Conservation (phyloP, 2,329 filamentous ascomycete genomes). For the Colletotrichum somersetense region DNA sequence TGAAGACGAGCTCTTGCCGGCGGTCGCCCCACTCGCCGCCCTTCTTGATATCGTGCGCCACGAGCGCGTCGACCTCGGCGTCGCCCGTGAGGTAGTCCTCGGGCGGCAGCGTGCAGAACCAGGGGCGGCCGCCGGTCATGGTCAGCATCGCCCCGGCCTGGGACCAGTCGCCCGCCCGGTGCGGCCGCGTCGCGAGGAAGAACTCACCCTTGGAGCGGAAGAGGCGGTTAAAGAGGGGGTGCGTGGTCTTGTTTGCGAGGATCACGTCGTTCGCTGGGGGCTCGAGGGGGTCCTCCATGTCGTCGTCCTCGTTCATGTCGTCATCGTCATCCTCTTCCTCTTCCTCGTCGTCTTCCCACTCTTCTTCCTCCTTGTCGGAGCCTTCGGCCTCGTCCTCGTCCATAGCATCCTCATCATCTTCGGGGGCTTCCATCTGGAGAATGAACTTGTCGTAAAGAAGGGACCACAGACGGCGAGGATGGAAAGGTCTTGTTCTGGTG, state of each 20-base stretch:
- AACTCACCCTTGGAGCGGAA: conserved; percentile 74
- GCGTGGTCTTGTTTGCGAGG: conserved; percentile 67
- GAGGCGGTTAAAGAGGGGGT: conserved; percentile 65
- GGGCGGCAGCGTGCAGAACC: conserved; percentile 71
- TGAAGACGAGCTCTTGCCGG: conserved; percentile 79
- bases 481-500: conserved; percentile 67
- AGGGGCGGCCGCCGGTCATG: conserved; percentile 64
- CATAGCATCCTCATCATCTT: conserved; percentile 46
- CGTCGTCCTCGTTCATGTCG: conserved; percentile 43
- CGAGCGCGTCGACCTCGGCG: conserved; percentile 60
- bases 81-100: conserved; percentile 63
- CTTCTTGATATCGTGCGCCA: conserved; percentile 63
- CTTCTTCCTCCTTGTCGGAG: conserved; percentile 28
- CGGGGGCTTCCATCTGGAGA: conserved; percentile 59
- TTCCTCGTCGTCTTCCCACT: conserved; percentile 48
- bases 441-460: conserved; percentile 64
- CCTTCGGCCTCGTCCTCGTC: conserved; percentile 46
- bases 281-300: conserved; percentile 47
- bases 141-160: conserved; percentile 75
- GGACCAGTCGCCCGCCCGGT: conserved; percentile 70
- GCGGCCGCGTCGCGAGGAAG: conserved; percentile 70
- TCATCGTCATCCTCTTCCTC: conserved; percentile 44
- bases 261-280: conserved; percentile 58
- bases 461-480: conserved; percentile 60
- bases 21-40: conserved; percentile 76